Evolutionary conservation across 2,329 filamentous ascomycete species (phyloP), one percentile per base, ranked within the genome.

Genomic region (Chaetomium globosum): DNA sequence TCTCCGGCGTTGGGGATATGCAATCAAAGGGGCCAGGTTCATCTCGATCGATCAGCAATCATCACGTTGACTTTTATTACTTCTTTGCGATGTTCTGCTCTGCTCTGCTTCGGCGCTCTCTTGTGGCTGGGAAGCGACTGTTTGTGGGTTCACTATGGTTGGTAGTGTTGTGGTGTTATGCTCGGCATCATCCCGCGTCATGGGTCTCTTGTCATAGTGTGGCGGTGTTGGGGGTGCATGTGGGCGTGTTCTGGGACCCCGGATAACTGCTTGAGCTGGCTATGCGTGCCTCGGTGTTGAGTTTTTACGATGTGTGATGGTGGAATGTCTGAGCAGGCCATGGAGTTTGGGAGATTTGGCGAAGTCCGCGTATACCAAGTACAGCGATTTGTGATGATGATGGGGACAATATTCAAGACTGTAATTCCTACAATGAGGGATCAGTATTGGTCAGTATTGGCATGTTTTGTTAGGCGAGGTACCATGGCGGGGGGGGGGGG

Each of bases 101-200:
- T n/a, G 49, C 51, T 55, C 28, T 31, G 21, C 26, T 51, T 51
- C 12, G 46, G 39, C 51, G 31, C 28, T 52, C 16, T 21, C 23
- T 55, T 28, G 28, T 62, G 56, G 21, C 51, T 36, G 28, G 30
- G 59, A 63, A 57, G 52, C 60, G 28, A 63, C 21, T n/a, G 55
- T 55, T 16, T 16, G 57, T 52, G 53, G 53, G 12, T 16, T 30
- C 46, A 12, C 58, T 30, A 36, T 63, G 23, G 52, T 19, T n/a
- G 16, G 54, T 28, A 21, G 33, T 56, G 54, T 57, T 62, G n/a
- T 26, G 21, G 53, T 36, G 60, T 13, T 33, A 8, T 46, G 55
- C 4, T 9, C 4, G 33, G 10, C 10, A 13, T 52, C 10, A 13
- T 52, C 10, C 13, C 2, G 28, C n/a, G 26, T 33, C 30, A 9